Conservation (phyloP, 1,284 basidiomycete genomes). For the Leccinum pachyderme region DNA sequence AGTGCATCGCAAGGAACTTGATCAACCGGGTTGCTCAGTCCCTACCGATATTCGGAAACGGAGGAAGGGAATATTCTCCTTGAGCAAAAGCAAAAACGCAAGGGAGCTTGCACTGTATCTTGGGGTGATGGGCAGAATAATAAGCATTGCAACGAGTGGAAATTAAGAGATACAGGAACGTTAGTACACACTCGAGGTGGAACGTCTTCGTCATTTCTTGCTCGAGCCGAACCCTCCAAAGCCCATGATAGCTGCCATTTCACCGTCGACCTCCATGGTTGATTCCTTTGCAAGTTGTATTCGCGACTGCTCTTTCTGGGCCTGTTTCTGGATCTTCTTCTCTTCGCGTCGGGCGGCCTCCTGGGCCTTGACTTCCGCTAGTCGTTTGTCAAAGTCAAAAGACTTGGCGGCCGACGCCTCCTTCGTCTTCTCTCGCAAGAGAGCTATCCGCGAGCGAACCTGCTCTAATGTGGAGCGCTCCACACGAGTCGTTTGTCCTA, state of each 20-base stretch:
- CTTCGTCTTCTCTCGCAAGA: constrained; percentile 83
- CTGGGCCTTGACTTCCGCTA: constrained; percentile 79
- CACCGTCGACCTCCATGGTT: constrained; percentile 49
- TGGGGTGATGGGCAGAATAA: constrained; percentile 2
- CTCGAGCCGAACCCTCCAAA: constrained; percentile 87
- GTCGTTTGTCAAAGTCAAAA: constrained; percentile 90
- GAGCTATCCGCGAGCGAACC: constrained; percentile 86
- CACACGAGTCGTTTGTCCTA: constrained; percentile 95
- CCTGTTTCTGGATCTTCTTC: constrained; percentile 72
- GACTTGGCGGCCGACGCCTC: constrained; percentile 78
- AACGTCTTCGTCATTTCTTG: constrained; percentile 55
- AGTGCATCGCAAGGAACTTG: neutral
- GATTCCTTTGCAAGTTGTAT: constrained; percentile 59
- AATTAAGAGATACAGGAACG: constrained; percentile 34
- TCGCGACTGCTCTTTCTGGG: constrained; percentile 67
- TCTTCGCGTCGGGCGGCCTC: constrained; percentile 62
- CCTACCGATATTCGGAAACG: neutral
- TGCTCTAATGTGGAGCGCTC: constrained; percentile 89
- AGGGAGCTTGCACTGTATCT: constrained; percentile 23
- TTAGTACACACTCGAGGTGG: constrained; percentile 14
- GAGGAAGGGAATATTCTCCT: neutral
- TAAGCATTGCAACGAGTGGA: neutral
- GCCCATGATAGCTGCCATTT: constrained; percentile 88
- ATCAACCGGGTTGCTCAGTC: neutral
- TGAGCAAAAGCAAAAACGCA: neutral